Evolutionary conservation across 768 basidiomycete genomes (phyloP).

Genomic region (Auriscalpium vulgare): DNA sequence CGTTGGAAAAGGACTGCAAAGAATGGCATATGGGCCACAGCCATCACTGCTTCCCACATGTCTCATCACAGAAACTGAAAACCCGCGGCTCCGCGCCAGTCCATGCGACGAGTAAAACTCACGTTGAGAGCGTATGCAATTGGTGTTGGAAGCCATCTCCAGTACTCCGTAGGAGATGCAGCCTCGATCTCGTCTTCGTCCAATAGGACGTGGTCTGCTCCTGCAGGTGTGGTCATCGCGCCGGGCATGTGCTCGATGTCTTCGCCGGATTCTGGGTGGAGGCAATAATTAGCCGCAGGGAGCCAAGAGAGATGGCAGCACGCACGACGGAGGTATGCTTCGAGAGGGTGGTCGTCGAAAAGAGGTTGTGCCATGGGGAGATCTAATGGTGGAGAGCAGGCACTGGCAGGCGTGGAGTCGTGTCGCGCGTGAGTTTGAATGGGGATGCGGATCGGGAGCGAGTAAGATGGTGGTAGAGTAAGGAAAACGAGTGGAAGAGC

Average conservation of each 20-base stretch:
- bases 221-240: slow-evolving; percentile 5
- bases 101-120: neutral
- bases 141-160: slow-evolving; percentile 8
- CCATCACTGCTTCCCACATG: too few species aligned
- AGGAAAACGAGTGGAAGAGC: neutral
- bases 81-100: too few species aligned
- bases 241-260: slow-evolving; percentile 13
- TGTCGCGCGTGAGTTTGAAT: neutral
- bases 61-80: too few species aligned
- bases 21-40: too few species aligned
- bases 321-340: slow-evolving; percentile 13
- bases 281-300: neutral
- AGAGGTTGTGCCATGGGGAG: slow-evolving; percentile 12
- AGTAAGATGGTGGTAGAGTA: neutral
- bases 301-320: neutral
- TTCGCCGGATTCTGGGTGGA: slow-evolving; percentile 13
- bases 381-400: neutral
- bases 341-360: slow-evolving; percentile 14
- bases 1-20: too few species aligned
- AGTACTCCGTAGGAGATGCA: slow-evolving; percentile 3
- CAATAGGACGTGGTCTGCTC: neutral
- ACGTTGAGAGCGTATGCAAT: neutral
- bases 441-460: neutral
- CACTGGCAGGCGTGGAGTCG: too few species aligned
- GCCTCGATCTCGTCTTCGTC: neutral